These are phyloP conservation scores for Kondoa malvinella DNA, from an alignment of 768 basidiomycete genomes.

Conservation along the genomic window DNA sequence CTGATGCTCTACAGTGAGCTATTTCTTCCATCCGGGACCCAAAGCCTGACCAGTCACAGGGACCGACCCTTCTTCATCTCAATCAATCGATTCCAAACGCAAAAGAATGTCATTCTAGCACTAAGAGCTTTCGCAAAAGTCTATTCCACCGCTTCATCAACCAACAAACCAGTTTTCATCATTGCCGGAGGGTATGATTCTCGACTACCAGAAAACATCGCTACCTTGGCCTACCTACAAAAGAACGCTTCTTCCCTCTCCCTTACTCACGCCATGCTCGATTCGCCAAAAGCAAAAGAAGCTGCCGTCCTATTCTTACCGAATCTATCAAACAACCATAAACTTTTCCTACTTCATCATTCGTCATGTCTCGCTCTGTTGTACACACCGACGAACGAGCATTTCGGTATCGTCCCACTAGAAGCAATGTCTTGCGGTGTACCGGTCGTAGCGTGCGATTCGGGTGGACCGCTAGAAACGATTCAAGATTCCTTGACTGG, in stretches of 20 bases:
- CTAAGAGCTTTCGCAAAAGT: slow-evolving; percentile 56
- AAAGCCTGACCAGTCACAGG: slow-evolving; percentile 30
- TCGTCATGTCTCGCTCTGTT: slow-evolving; percentile 54
- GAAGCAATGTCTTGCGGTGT: slow-evolving; percentile 87
- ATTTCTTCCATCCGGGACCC: neutral
- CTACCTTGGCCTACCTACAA: slow-evolving; percentile 46
- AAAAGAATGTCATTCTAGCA: slow-evolving; percentile 77
- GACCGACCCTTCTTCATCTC: slow-evolving; percentile 57
- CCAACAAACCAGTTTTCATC: slow-evolving; percentile 45
- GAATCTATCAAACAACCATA: slow-evolving; percentile 72
- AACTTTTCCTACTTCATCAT: slow-evolving; percentile 57
- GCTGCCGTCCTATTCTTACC: slow-evolving; percentile 71
- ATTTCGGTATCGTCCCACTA: slow-evolving; percentile 91
- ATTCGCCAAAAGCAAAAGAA: slow-evolving; percentile 26
- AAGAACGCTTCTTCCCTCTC: slow-evolving; percentile 41
- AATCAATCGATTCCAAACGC: slow-evolving; percentile 84
- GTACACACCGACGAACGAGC: slow-evolving; percentile 88
- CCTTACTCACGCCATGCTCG: slow-evolving; percentile 35
- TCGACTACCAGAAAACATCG: slow-evolving; percentile 64
- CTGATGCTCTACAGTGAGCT: slow-evolving; percentile 7
- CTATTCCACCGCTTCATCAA: slow-evolving; percentile 19
- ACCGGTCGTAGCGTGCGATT: slow-evolving; percentile 71
- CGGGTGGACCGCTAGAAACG: slow-evolving; percentile 73
- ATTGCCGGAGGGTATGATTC: slow-evolving; percentile 80
- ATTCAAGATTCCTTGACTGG: slow-evolving; percentile 52